These are phyloP conservation scores for Tolypocladium ovalisporum DNA, from an alignment of 2,329 filamentous ascomycete species.

Conservation along the genomic window DNA sequence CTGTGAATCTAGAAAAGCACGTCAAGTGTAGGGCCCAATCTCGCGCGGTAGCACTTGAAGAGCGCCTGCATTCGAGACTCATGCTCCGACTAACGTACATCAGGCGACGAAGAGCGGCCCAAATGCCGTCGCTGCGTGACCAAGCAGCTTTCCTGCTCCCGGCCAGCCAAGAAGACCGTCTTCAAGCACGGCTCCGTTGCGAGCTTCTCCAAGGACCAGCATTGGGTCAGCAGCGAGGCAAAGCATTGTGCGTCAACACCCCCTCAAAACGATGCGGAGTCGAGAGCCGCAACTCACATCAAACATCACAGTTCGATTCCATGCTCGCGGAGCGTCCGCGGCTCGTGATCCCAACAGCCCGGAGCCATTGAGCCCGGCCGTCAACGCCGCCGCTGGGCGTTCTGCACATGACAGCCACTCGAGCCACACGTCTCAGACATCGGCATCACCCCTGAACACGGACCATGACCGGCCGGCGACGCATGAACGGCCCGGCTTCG, in stretches of 20 bases:
- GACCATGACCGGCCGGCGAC: neutral
- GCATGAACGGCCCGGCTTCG: neutral
- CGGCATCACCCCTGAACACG: neutral
- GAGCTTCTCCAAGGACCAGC: constrained; percentile 21
- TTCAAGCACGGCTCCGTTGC: constrained; percentile 23
- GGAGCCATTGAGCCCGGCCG: neutral
- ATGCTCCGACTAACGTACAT: neutral
- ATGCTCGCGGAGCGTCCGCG: constrained; percentile 6
- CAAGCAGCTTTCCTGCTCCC: constrained; percentile 21
- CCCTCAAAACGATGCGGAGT: neutral
- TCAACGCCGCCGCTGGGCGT: neutral
- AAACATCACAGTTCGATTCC: constrained; percentile 8
- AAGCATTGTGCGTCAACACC: constrained; percentile 20
- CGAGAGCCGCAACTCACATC: neutral
- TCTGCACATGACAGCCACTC: neutral
- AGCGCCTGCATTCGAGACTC: neutral
- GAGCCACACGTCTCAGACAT: neutral
- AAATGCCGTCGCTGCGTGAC: constrained; percentile 21
- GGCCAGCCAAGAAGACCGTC: constrained; percentile 22
- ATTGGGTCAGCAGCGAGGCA: constrained; percentile 24
- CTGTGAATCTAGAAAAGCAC: constrained; percentile 16
- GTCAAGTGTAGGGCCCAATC: constrained; percentile 22
- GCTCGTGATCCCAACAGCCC: neutral
- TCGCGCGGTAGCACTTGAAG: too few relatives aligned
- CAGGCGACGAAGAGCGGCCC: constrained; percentile 27